phyloP scores from a whole-genome alignment of 2,329 filamentous ascomycete species.

The Microcyclospora pomicola region DNA sequence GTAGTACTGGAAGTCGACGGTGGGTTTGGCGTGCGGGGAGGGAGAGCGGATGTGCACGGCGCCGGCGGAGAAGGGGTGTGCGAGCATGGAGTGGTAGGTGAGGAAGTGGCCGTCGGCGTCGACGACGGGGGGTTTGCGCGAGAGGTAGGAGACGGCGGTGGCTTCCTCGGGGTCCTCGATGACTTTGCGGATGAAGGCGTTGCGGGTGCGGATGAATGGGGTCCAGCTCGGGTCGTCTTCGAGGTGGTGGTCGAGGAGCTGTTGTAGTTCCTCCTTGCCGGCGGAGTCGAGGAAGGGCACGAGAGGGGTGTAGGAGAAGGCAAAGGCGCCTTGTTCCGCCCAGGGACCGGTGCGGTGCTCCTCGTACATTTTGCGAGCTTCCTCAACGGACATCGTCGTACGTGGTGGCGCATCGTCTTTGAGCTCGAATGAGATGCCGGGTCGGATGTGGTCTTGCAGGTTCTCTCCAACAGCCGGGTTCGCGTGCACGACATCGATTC shows the following conservation, averaged over 20 bases:
- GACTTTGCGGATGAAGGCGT: constrained; percentile 7
- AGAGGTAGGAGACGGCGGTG: constrained; percentile 9
- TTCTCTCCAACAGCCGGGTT: constrained; percentile 40
- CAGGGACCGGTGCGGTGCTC: constrained; percentile 8
- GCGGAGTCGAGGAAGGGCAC: constrained; percentile 8
- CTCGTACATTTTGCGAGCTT: constrained; percentile 7
- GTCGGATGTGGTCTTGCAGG: constrained; percentile 27
- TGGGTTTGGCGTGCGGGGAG: constrained; percentile 13
- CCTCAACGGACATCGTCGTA: neutral
- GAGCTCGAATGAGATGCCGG: constrained; percentile 12
- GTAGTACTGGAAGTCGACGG: constrained; percentile 22
- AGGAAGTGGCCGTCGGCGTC: constrained; percentile 10
- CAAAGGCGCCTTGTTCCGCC: constrained; percentile 5
- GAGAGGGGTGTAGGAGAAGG: constrained; percentile 11
- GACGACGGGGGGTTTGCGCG: constrained; percentile 5
- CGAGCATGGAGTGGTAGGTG: constrained; percentile 10
- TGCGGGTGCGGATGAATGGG: constrained; percentile 2
- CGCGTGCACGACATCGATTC: constrained; percentile 34
- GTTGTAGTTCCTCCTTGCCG: constrained; percentile 10
- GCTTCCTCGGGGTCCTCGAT: constrained; percentile 10
- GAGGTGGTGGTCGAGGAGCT: constrained; percentile 4
- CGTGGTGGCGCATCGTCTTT: constrained; percentile 9
- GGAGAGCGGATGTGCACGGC: constrained; percentile 19
- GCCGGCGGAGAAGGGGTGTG: constrained; percentile 17
- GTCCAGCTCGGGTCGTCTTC: neutral